These are phyloP conservation scores for Talaromyces marneffei DNA, from an alignment of 2,329 filamentous ascomycete species.

Conservation along the genomic window DNA sequence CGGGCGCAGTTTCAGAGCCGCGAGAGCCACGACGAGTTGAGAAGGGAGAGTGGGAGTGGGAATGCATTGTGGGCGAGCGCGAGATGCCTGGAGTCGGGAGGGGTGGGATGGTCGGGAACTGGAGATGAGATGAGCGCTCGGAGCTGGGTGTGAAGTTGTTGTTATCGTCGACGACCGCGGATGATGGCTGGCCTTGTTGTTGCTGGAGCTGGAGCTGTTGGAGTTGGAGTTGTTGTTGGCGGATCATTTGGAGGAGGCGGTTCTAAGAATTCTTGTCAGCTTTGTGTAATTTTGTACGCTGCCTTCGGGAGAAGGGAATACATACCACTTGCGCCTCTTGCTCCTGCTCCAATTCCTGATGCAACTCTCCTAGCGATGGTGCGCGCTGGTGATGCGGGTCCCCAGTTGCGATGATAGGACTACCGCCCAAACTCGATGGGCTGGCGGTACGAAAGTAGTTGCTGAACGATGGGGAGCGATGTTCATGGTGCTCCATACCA, in stretches of 20 bases:
- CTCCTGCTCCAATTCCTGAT: slow-evolving; percentile 48
- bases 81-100: slow-evolving; percentile 16
- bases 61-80: slow-evolving; percentile 20
- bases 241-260: slow-evolving; percentile 46
- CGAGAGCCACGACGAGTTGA: slow-evolving; percentile 32
- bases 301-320: slow-evolving; percentile 10
- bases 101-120: slow-evolving; percentile 30
- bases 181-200: slow-evolving; percentile 25
- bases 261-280: slow-evolving; percentile 33
- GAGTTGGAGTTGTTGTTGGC: slow-evolving; percentile 43
- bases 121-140: slow-evolving; percentile 36
- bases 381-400: slow-evolving; percentile 46
- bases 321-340: slow-evolving; percentile 48
- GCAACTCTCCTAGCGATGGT: slow-evolving; percentile 45
- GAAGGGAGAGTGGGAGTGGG: slow-evolving; percentile 24
- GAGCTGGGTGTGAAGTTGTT: slow-evolving; percentile 32
- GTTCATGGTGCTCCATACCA: slow-evolving; percentile 34
- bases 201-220: slow-evolving; percentile 32
- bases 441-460: slow-evolving; percentile 38
- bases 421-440: slow-evolving; percentile 39
- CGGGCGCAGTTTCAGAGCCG: slow-evolving; percentile 26
- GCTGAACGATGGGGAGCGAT: slow-evolving; percentile 35
- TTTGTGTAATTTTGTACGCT: not conserved
- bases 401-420: slow-evolving; percentile 37
- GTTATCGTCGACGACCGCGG: slow-evolving; percentile 33